Conservation (phyloP, 75 land plant genomes). For the Pinus tabuliformis region DNA sequence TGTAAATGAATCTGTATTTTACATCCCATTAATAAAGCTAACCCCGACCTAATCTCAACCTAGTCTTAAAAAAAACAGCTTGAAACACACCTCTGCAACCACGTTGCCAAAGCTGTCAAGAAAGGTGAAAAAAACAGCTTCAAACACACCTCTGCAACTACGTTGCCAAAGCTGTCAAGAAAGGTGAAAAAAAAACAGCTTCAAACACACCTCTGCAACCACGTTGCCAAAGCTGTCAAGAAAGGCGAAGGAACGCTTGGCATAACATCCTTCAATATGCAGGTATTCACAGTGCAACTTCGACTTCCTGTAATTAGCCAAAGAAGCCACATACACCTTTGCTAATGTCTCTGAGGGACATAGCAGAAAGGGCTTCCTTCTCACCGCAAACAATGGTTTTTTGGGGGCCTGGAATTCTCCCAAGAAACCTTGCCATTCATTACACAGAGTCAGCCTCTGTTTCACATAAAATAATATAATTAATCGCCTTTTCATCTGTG, state of each 20-base stretch:
- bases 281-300: not conserved
- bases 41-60: too few species aligned
- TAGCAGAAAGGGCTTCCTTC: not conserved
- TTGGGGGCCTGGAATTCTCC: too few species aligned
- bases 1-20: too few species aligned
- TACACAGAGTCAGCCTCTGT: not conserved
- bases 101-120: not conserved
- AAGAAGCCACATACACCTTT: not conserved
- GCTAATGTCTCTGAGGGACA: too few species aligned
- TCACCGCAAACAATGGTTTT: not conserved
- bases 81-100: not conserved
- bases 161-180: not conserved
- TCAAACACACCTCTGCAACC: not conserved
- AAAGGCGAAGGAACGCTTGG: not conserved
- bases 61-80: not conserved
- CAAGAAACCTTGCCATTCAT: constrained; percentile 3
- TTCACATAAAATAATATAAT: not conserved
- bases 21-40: too few species aligned
- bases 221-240: not conserved
- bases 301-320: too few species aligned
- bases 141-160: not conserved
- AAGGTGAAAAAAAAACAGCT: not conserved
- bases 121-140: not conserved
- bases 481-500: too few species aligned
- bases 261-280: not conserved